Base-by-base conservation (phyloP, 2,329 filamentous ascomycete genomes). In the Alternaria longipes region DNA sequence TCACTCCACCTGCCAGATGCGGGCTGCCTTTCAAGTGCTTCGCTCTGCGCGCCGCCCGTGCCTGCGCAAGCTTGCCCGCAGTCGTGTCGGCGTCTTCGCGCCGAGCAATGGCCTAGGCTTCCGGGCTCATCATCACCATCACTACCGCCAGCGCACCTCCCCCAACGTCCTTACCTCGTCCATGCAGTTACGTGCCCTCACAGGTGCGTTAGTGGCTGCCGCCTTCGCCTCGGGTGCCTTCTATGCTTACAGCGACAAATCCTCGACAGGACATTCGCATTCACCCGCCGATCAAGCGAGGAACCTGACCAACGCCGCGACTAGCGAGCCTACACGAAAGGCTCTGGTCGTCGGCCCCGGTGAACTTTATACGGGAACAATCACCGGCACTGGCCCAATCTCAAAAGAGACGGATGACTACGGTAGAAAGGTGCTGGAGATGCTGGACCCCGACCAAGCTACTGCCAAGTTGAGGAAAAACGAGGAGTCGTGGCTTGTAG, bases 381-480 rank as follows among this genome's bases (percentile, higher is more conserved):
- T 97, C 64, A 89, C 93, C 18, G 92, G 91, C 60, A 91, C 97
- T 72, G 91, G 89, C 7, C 93, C 94, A 20, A 88, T 99, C 62
- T 91, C 91, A 46, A 99, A 99, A 82, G 87, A 91, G 71, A 93
- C 91, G 4, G 91, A 94, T 80, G 91, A 93, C 76, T 91, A 91
- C 77, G 93, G 93, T 30, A 88, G 90, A 66, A 92, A 91, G 75
- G 90, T 97, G 34, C 84, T 99, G 61, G 94, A 97, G 83, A 99
- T 99, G 94, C 84, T 99, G 80, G 96, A 92, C 11, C 91, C 94
- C 1, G 94, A 97, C 60, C 94, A 99, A 84, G 93, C 93, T 24
- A 96, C 93, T 14, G 87, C 92, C 73, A 97, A 94, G 82, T 82
- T 99, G 72, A 87, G 95, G 69, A 90, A 91, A 77, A 92, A 92